A percentile compares a stretch with the other conserved stretches of the same genome.
Conservation (phyloP, 345 rosid genomes). For the Rubroshorea leprosula region DNA sequence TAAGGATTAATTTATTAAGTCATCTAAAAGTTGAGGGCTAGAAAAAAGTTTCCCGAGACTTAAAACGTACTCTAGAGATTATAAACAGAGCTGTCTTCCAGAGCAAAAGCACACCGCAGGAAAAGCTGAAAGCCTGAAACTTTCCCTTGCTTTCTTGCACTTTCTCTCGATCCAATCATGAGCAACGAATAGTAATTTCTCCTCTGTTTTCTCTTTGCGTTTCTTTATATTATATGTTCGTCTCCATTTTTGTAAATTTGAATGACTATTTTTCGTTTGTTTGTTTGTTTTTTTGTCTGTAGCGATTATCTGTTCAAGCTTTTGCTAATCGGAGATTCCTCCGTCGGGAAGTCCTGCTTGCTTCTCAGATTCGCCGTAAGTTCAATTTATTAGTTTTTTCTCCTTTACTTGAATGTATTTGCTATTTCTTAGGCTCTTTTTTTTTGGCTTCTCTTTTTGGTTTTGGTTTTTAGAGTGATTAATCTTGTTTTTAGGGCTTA, state of each 20-base stretch:
- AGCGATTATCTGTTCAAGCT: slow-evolving; percentile 82
- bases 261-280: neutral
- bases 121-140: neutral
- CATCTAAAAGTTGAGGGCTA: too few species aligned
- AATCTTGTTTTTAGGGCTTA: slow-evolving; percentile 4
- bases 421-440: too few species aligned
- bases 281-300: neutral
- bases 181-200: slow-evolving; percentile 49
- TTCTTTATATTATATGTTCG: too few species aligned
- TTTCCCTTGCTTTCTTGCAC: slow-evolving; percentile 7
- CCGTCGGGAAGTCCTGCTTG: slow-evolving; percentile 75
- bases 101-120: neutral
- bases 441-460: neutral
- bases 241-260: neutral
- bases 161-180: slow-evolving; percentile 30
- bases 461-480: neutral
- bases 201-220: slow-evolving; percentile 6
- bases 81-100: neutral
- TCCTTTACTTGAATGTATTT: neutral
- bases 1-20: too few species aligned
- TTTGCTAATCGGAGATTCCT: slow-evolving; percentile 73
- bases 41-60: too few species aligned
- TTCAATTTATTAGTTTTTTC: slow-evolving; percentile 6
- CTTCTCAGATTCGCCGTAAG: slow-evolving; percentile 77
- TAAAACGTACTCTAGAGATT: too few species aligned